These are phyloP conservation scores for Sphaceloma murrayae DNA, from an alignment of 2,329 filamentous ascomycete genomes.

Conservation along the genomic window DNA sequence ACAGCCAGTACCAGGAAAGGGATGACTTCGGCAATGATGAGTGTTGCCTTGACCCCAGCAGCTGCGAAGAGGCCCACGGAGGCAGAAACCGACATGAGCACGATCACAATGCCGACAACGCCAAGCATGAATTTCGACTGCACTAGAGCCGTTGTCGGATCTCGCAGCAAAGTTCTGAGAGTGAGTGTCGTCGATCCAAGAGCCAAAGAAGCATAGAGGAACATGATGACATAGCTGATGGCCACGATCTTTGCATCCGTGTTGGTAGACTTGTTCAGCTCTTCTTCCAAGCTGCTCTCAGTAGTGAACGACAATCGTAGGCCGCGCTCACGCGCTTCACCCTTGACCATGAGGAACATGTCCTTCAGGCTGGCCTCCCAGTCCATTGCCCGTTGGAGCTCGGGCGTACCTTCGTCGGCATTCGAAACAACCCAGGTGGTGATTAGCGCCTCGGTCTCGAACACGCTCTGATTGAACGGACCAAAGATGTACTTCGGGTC, in stretches of 20 bases:
- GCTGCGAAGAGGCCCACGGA: slow-evolving; percentile 94
- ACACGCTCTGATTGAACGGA: slow-evolving; percentile 58
- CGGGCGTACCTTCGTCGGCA: slow-evolving; percentile 60
- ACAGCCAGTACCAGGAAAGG: slow-evolving; percentile 94
- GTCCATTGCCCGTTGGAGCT: slow-evolving; percentile 67
- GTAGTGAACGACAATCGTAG: slow-evolving; percentile 88
- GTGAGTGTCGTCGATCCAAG: slow-evolving; percentile 80
- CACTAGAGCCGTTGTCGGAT: slow-evolving; percentile 75
- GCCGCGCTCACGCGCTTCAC: slow-evolving; percentile 67
- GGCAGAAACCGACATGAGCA: slow-evolving; percentile 92
- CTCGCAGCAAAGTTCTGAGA: slow-evolving; percentile 64
- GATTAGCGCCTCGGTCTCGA: slow-evolving; percentile 69
- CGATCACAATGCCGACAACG: slow-evolving; percentile 88
- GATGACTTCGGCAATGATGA: slow-evolving; percentile 98
- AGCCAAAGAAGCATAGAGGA: slow-evolving; percentile 88
- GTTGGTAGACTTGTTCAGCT: slow-evolving; percentile 96
- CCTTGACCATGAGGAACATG: slow-evolving; percentile 65
- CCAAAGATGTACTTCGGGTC: slow-evolving; percentile 79
- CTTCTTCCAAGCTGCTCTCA: slow-evolving; percentile 87
- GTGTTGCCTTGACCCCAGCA: slow-evolving; percentile 80
- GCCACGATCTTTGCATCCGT: slow-evolving; percentile 95
- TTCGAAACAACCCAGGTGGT: slow-evolving; percentile 95
- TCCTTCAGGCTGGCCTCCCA: slow-evolving; percentile 76
- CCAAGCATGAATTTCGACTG: slow-evolving; percentile 95
- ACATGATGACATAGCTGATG: slow-evolving; percentile 98